These are phyloP conservation scores for Hypoxylon subgilvum DNA, from an alignment of 495 filamentous ascomycete genomes.

Conservation along the genomic window DNA sequence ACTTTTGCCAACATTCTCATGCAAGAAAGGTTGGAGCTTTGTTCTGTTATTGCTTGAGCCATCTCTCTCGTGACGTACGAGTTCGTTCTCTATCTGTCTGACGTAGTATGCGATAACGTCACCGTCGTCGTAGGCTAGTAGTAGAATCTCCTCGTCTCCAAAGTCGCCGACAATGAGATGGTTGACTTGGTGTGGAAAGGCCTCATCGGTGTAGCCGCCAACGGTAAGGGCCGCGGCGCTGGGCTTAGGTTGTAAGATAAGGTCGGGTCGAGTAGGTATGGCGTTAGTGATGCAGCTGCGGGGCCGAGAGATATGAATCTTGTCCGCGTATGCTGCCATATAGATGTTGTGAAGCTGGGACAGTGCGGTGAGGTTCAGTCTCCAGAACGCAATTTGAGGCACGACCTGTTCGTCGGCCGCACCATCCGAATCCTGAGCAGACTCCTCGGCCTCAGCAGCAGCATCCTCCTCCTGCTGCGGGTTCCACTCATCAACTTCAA, in stretches of 20 bases:
- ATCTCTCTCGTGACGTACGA: conserved; percentile 18
- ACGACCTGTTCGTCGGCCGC: conserved; percentile 4
- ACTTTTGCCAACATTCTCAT: conserved; percentile 73
- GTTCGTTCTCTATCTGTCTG: conserved; percentile 44
- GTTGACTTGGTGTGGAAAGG: conserved; percentile 75
- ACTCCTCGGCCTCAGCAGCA: not conserved
- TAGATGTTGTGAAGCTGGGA: conserved; percentile 65
- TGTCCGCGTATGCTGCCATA: conserved; percentile 74
- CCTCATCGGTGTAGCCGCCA: conserved; percentile 61
- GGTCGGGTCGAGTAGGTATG: conserved; percentile 63
- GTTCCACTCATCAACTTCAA: too few relatives aligned
- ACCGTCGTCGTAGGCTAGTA: conserved; percentile 83
- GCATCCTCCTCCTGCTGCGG: too few relatives aligned
- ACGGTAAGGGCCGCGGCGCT: conserved; percentile 49
- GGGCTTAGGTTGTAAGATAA: conserved; percentile 69
- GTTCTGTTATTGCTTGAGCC: not conserved
- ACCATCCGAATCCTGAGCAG: not conserved
- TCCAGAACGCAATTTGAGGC: conserved; percentile 44
- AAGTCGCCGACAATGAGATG: conserved; percentile 78
- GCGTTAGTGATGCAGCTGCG: conserved; percentile 65
- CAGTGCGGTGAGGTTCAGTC: conserved; percentile 57
- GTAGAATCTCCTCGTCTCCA: conserved; percentile 78
- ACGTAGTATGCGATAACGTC: conserved; percentile 85
- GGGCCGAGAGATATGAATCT: conserved; percentile 78
- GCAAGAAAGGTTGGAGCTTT: conserved; percentile 64